Percentiles rank a stretch among this genome's conserved stretches.
Conservation (phyloP, 192 early-diverging fungal genomes). For the Umbelopsis ramanniana region DNA sequence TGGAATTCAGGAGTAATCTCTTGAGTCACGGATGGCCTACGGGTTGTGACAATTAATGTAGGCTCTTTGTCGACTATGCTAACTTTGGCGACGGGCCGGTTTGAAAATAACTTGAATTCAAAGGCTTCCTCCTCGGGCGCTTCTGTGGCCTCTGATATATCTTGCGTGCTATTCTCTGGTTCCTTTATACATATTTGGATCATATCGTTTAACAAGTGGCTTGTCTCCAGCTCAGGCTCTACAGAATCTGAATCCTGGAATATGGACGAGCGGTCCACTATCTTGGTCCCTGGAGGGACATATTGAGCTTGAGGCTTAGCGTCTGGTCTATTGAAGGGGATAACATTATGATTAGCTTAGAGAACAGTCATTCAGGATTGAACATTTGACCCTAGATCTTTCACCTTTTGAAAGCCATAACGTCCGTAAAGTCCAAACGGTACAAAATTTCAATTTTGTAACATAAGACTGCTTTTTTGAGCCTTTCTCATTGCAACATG, state of each 20-base stretch:
- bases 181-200: neutral
- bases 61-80: conserved; percentile 23
- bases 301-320: conserved; percentile 16
- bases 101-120: conserved; percentile 32
- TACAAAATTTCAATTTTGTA: no score
- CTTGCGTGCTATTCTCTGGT: neutral
- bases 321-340: neutral
- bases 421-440: neutral
- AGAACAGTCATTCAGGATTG: neutral
- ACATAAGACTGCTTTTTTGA: neutral
- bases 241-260: neutral
- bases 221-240: neutral
- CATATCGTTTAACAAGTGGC: neutral
- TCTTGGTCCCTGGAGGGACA: conserved; percentile 3
- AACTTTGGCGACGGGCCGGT: conserved; percentile 26
- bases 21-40: conserved; percentile 3
- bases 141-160: neutral
- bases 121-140: conserved; percentile 16
- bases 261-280: neutral
- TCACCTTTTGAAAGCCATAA: conserved; percentile 15
- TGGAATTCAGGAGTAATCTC: conserved; percentile 28
- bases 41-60: neutral
- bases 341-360: neutral
- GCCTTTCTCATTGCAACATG: conserved; percentile 25
- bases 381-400: neutral